Percentiles rank a stretch among this genome's conserved stretches.
Evolutionary conservation across 208 protist species (phyloP).

Genomic region (Acanthamoeba castellanii): DNA sequence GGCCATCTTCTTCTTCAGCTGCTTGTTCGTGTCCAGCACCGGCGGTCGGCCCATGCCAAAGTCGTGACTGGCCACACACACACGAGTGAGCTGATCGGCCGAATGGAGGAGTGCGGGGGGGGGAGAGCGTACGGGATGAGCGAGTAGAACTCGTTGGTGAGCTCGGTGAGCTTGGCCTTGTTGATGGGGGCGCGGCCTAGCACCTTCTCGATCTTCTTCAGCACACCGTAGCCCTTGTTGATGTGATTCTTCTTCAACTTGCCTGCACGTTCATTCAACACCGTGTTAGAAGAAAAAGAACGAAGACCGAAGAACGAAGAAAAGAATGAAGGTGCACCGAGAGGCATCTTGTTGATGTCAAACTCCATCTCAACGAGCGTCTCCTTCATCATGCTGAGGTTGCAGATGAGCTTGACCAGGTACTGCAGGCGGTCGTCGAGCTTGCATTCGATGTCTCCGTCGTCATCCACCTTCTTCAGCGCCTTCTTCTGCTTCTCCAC

Average conservation of each 20-base stretch:
- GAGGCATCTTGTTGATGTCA: slow-evolving; percentile 83
- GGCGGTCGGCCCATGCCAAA: slow-evolving; percentile 72
- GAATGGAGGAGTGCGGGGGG: background rate
- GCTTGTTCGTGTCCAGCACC: slow-evolving; percentile 74
- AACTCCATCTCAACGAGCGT: slow-evolving; percentile 81
- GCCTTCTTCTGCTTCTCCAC: slow-evolving; percentile 79
- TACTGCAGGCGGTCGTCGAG: slow-evolving; percentile 71
- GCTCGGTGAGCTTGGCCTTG: slow-evolving; percentile 53
- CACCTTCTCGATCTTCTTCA: slow-evolving; percentile 76
- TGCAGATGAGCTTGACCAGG: slow-evolving; percentile 76
- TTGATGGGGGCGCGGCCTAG: background rate
- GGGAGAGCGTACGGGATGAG: slow-evolving; percentile 77
- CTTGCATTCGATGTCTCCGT: background rate
- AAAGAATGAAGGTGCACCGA: background rate
- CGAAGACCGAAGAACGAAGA: background rate
- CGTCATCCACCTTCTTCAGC: slow-evolving; percentile 66
- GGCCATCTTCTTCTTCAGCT: slow-evolving; percentile 81
- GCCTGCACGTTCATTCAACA: background rate
- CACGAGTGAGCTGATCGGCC: too few relatives aligned
- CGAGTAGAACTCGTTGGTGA: slow-evolving; percentile 82
- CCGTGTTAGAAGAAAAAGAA: background rate
- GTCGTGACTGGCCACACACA: slow-evolving; percentile 9
- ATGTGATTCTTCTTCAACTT: slow-evolving; percentile 86
- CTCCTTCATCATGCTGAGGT: slow-evolving; percentile 74
- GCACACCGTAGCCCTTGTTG: slow-evolving; percentile 75